phyloP scores from a whole-genome alignment of 805 yeast genomes.

The Metschnikowia rubicola region DNA sequence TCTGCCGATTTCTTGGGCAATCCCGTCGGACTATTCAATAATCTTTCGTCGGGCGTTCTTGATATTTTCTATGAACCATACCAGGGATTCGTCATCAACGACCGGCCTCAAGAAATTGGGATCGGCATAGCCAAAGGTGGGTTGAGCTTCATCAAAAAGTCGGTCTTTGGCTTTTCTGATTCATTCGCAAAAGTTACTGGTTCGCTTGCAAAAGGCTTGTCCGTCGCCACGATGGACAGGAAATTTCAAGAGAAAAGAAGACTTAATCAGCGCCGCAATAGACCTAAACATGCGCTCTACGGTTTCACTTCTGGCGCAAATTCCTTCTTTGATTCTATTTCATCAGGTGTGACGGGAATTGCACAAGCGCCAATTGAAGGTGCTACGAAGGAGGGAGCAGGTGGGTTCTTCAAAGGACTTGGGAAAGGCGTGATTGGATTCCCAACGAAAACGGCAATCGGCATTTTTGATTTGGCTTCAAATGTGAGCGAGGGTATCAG shows the following conservation, averaged over 20 bases:
- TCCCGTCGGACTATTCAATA: conserved; percentile 94
- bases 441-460: conserved; percentile 96
- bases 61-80: conserved; percentile 97
- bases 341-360: conserved; percentile 86
- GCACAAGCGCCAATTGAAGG: conserved; percentile 92
- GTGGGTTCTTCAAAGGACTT: conserved; percentile 88
- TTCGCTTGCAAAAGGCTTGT: conserved; percentile 88
- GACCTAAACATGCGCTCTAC: conserved; percentile 78
- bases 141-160: conserved; percentile 85
- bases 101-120: conserved; percentile 93
- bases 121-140: conserved; percentile 97
- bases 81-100: conserved; percentile 90
- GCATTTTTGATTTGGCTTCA: conserved; percentile 86
- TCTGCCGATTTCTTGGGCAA: conserved; percentile 96
- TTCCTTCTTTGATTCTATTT: conserved; percentile 79
- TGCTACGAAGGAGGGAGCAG: conserved; percentile 81
- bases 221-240: conserved; percentile 85
- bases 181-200: conserved; percentile 91
- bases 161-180: conserved; percentile 92
- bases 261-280: conserved; percentile 68
- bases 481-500: conserved; percentile 92
- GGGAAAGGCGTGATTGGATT: conserved; percentile 94
- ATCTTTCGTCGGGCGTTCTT: conserved; percentile 89
- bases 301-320: conserved; percentile 85
- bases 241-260: conserved; percentile 81